Percentiles rank a stretch among this genome's conserved stretches.
These are phyloP conservation scores for Kwoniella botswanensis DNA, from an alignment of 768 basidiomycete genomes.

Conservation along the genomic window DNA sequence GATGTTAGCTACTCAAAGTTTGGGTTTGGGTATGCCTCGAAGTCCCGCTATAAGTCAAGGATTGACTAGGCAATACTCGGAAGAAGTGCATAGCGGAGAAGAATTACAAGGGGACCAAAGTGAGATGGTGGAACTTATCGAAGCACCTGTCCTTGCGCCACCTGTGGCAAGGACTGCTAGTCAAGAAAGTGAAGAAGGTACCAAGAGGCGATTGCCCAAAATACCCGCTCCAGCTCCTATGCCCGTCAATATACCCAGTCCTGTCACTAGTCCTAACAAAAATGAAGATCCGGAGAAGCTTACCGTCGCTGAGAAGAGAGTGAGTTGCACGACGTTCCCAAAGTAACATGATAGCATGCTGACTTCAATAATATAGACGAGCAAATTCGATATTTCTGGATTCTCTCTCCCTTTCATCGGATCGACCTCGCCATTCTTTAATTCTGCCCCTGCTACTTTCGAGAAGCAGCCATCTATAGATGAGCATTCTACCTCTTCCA, in stretches of 20 bases:
- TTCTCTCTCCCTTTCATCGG: conserved; percentile 54
- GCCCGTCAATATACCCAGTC: conserved; percentile 48
- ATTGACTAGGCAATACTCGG: conserved; percentile 19
- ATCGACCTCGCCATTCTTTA: conserved; percentile 51
- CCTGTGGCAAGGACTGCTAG: conserved; percentile 14
- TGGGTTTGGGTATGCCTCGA: conserved; percentile 57
- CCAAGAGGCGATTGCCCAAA: conserved; percentile 43
- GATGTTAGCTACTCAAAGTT: conserved; percentile 52
- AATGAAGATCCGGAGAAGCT: conserved; percentile 20
- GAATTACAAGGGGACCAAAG: conserved; percentile 23
- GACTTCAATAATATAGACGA: conserved; percentile 24
- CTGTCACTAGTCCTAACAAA: conserved; percentile 41
- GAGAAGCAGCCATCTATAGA: conserved; percentile 33
- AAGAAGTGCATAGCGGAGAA: conserved; percentile 1
- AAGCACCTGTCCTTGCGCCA: conserved; percentile 2
- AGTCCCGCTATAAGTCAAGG: conserved; percentile 36
- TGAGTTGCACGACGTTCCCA: conserved; percentile 11
- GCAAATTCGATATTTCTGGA: conserved; percentile 41
- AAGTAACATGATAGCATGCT: neutral
- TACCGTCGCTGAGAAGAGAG: conserved; percentile 32
- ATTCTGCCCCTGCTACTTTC: conserved; percentile 28
- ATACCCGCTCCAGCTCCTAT: conserved; percentile 47
- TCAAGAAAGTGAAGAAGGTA: conserved; percentile 17
- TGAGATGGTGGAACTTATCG: conserved; percentile 26
- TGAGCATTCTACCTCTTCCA: conserved; percentile 10